Conservation (phyloP, 805 yeast genomes). For the Barnettozyma sp. region DNA sequence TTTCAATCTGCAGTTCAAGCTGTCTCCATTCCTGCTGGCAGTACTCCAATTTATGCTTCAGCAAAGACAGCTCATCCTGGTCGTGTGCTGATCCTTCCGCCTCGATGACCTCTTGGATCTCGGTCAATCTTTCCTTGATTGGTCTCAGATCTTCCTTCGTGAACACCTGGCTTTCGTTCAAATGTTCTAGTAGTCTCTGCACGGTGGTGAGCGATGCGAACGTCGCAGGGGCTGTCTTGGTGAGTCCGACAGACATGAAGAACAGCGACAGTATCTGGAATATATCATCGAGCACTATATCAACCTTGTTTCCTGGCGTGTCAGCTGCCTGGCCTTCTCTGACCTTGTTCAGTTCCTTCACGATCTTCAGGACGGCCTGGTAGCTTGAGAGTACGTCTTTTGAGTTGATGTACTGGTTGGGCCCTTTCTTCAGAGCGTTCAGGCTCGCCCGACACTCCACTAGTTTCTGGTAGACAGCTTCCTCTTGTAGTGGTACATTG, state of each 20-base stretch:
- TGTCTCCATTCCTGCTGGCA: slow-evolving; percentile 52
- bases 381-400: slow-evolving; percentile 59
- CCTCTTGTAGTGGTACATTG: slow-evolving; percentile 32
- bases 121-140: slow-evolving; percentile 62
- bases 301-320: slow-evolving; percentile 42
- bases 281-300: slow-evolving; percentile 75
- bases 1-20: slow-evolving; percentile 50
- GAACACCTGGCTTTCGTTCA: slow-evolving; percentile 73
- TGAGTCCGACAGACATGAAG: slow-evolving; percentile 86
- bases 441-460: slow-evolving; percentile 37
- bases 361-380: slow-evolving; percentile 45
- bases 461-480: slow-evolving; percentile 33
- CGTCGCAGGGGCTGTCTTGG: slow-evolving; percentile 88
- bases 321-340: slow-evolving; percentile 30
- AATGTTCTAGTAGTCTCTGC: slow-evolving; percentile 72
- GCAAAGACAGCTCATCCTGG: slow-evolving; percentile 48
- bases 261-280: slow-evolving; percentile 83
- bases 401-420: slow-evolving; percentile 58
- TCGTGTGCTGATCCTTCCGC: slow-evolving; percentile 15
- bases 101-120: slow-evolving; percentile 55
- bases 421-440: slow-evolving; percentile 51
- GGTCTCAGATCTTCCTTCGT: slow-evolving; percentile 81
- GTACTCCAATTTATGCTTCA: slow-evolving; percentile 58
- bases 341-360: slow-evolving; percentile 46
- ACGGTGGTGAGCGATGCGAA: slow-evolving; percentile 87